Base-by-base conservation (phyloP, 192 early-diverging fungal genomes). In the Endogone sp. region DNA sequence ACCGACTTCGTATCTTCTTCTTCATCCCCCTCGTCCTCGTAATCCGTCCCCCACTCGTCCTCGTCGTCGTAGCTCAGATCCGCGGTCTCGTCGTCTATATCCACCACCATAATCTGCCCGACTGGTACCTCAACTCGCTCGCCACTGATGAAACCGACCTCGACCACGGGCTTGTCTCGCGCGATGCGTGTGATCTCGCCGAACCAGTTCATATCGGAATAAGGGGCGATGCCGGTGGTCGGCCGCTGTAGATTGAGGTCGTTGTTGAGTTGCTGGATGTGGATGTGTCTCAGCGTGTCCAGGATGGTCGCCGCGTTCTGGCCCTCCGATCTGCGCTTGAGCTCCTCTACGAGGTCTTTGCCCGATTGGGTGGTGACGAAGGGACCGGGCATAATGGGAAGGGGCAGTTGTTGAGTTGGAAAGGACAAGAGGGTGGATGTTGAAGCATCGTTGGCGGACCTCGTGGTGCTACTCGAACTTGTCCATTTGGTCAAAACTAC, bases 181-280 rank as follows among this genome's bases (percentile, higher is more conserved):
- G 62, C 64, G 0, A 84, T 67, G 23, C 71, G 62, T 63, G 76
- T 63, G 29, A 85, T 77, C 31, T 85, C 82, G 10, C 82, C 84
- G 56, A 84, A 66, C 84, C 84, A 85, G 29, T 75, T 70, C 30
- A 74, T 32, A 9, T 60, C 59, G 22, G 22, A 6, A 21, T 60
- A 22, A 22, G 55, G 11, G 55, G 55, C n/a, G 55, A 11, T 56
- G n/a, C 11, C 55, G n/a, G n/a, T n/a, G n/a, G n/a, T n/a, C n/a
- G 37, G 37, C 16, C 37, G 37, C 37, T 49, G 37, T 16, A 49
- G 37, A n/a, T n/a, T n/a, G n/a, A n/a, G n/a, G n/a, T n/a, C n/a
- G n/a, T n/a, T n/a, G 37, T 44, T 44, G 37, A 44, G 37, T 13
- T 44, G 37, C 37, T 44, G 37, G 37, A 44, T 44, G 37, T 49